A percentile compares a stretch with the other conserved stretches of the same genome.
These are phyloP conservation scores for Leccinellum rugosiceps DNA, from an alignment of 768 basidiomycete species.

Conservation along the genomic window DNA sequence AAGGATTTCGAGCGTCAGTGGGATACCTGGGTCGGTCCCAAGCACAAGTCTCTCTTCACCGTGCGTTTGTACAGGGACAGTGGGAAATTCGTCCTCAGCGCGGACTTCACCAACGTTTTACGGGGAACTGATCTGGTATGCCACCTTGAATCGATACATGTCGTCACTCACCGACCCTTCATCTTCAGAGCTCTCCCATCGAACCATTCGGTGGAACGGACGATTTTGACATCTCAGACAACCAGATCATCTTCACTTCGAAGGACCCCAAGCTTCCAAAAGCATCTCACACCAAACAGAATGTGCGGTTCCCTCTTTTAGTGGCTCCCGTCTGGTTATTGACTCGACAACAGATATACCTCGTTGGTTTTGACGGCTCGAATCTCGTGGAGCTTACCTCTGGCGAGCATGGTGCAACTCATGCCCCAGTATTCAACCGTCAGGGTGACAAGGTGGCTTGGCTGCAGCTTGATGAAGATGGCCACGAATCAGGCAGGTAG, in stretches of 20 bases:
- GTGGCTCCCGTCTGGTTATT: not conserved
- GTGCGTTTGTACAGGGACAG: constrained; percentile 51
- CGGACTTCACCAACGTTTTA: constrained; percentile 56
- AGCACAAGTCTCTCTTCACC: constrained; percentile 69
- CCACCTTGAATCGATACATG: not conserved
- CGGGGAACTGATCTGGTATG: constrained; percentile 70
- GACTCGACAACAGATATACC: constrained; percentile 53
- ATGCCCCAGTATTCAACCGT: constrained; percentile 64
- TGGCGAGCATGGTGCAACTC: constrained; percentile 81
- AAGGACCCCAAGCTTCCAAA: constrained; percentile 77
- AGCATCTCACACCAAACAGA: constrained; percentile 87
- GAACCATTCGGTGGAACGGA: constrained; percentile 85
- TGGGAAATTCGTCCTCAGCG: constrained; percentile 50
- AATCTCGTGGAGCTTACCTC: constrained; percentile 71
- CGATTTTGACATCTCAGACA: constrained; percentile 72
- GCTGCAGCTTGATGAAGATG: constrained; percentile 84
- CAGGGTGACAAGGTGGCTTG: constrained; percentile 76
- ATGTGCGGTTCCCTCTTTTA: constrained; percentile 41
- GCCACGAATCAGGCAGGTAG: constrained; percentile 84
- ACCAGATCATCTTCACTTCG: constrained; percentile 76
- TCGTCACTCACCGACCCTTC: not conserved
- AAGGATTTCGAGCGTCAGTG: constrained; percentile 70
- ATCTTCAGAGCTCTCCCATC: constrained; percentile 60
- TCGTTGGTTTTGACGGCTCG: constrained; percentile 55
- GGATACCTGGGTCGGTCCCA: constrained; percentile 74